Conservation (phyloP, 306 rosid species). For the Vigna unguiculata region DNA sequence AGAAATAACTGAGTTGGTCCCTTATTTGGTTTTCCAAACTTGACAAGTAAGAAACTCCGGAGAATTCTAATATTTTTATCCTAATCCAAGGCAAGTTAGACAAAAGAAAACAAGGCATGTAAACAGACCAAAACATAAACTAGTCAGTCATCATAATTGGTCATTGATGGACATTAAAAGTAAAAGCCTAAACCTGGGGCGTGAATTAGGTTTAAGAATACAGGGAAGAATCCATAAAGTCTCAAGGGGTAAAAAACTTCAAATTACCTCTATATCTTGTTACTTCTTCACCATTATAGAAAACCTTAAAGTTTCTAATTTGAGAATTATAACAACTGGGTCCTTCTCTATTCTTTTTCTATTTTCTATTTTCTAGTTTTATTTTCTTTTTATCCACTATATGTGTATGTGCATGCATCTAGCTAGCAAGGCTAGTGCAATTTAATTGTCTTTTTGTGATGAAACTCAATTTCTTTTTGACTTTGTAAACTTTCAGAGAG, state of each 20-base stretch:
- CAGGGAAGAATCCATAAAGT: not conserved
- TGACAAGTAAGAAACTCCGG: slow-evolving; percentile 14
- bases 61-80: not conserved
- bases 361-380: no score
- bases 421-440: not conserved
- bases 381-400: not conserved
- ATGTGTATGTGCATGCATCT: not conserved
- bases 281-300: slow-evolving; percentile 91
- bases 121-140: slow-evolving; percentile 24
- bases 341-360: no score
- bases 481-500: slow-evolving; percentile 63
- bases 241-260: not conserved
- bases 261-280: slow-evolving; percentile 68
- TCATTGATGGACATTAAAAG: slow-evolving; percentile 28
- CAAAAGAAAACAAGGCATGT: slow-evolving; percentile 5
- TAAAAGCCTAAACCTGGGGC: slow-evolving; percentile 1
- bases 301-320: slow-evolving; percentile 85
- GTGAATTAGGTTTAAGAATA: slow-evolving; percentile 13
- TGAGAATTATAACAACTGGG: no score
- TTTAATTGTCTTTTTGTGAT: not conserved
- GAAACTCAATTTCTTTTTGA: slow-evolving; percentile 11
- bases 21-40: slow-evolving; percentile 37
- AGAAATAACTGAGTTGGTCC: slow-evolving; percentile 8
- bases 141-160: slow-evolving; percentile 1
- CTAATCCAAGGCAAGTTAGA: slow-evolving; percentile 1